These are phyloP conservation scores for Sindora glabra DNA, from an alignment of 306 rosid genomes.

Conservation along the genomic window DNA sequence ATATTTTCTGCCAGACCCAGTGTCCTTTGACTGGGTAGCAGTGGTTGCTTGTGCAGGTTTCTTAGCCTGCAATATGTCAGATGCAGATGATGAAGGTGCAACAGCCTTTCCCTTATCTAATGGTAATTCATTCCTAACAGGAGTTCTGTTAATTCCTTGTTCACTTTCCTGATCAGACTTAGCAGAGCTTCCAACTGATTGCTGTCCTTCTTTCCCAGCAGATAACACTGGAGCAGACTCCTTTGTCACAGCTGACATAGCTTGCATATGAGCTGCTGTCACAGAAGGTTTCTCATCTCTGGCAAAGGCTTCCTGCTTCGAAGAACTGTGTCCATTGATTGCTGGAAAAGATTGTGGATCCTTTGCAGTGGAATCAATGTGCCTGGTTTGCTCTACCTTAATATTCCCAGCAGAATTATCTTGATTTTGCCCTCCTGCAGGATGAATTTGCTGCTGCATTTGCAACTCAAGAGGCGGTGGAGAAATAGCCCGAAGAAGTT, in stretches of 20 bases:
- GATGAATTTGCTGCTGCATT: constrained; percentile 50
- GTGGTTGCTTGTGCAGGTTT: constrained; percentile 54
- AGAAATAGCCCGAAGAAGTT: constrained; percentile 76
- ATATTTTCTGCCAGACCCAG: constrained; percentile 61
- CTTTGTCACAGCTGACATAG: constrained; percentile 35
- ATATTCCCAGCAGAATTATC: constrained; percentile 54
- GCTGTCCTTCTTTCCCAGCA: constrained; percentile 72
- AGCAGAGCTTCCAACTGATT: constrained; percentile 34
- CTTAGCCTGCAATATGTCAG: constrained; percentile 53
- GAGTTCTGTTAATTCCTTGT: constrained; percentile 34
- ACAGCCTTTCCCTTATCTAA: constrained; percentile 80
- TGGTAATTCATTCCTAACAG: constrained; percentile 48
- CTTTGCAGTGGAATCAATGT: constrained; percentile 45
- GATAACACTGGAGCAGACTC: constrained; percentile 42
- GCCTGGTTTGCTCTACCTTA: constrained; percentile 42
- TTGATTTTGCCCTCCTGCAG: constrained; percentile 52
- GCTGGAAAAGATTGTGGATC: constrained; percentile 45
- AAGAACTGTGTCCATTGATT: constrained; percentile 36
- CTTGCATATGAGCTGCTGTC: constrained; percentile 42
- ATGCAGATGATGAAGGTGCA: constrained; percentile 46
- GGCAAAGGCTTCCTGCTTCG: constrained; percentile 49
- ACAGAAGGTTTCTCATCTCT: constrained; percentile 53
- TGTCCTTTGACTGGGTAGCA: constrained; percentile 58
- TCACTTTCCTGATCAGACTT: constrained; percentile 64
- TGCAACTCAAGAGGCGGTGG: constrained; percentile 88